Conservation (phyloP, 2,329 filamentous ascomycete species). For the Microcyclosporella mali region DNA sequence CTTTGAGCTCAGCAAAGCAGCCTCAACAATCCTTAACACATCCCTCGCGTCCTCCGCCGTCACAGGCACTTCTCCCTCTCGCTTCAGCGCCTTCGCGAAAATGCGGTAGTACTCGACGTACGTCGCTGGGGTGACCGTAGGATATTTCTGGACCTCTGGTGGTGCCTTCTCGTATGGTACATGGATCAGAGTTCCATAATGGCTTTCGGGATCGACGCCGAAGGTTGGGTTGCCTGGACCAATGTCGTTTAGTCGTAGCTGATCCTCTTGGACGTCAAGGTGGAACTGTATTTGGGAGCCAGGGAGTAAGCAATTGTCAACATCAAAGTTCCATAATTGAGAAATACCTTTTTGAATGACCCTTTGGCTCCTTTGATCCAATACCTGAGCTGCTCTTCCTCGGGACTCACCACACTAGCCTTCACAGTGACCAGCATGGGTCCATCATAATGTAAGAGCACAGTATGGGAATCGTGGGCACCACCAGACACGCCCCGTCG, state of each 20-base stretch:
- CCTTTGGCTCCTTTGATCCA: slow-evolving; percentile 71
- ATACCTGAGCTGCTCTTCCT: slow-evolving; percentile 64
- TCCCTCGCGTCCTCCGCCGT: slow-evolving; percentile 48
- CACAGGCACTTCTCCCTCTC: slow-evolving; percentile 49
- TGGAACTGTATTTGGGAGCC: slow-evolving; percentile 33
- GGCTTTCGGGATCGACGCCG: slow-evolving; percentile 55
- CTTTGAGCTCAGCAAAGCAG: slow-evolving; percentile 49
- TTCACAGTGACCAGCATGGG: slow-evolving; percentile 64
- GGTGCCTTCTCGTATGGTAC: slow-evolving; percentile 41
- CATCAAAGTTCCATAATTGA: not conserved
- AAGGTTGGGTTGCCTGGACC: slow-evolving; percentile 58
- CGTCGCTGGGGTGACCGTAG: slow-evolving; percentile 59
- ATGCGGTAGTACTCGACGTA: slow-evolving; percentile 62
- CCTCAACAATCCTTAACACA: slow-evolving; percentile 52
- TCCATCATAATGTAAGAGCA: slow-evolving; percentile 59
- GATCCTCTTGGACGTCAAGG: slow-evolving; percentile 70
- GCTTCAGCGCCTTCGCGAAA: slow-evolving; percentile 47
- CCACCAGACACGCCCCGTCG: slow-evolving; percentile 52
- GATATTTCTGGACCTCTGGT: slow-evolving; percentile 42
- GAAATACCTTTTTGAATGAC: slow-evolving; percentile 60
- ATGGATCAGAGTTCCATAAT: slow-evolving; percentile 55
- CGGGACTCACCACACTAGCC: slow-evolving; percentile 61
- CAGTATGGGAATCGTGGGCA: slow-evolving; percentile 49
- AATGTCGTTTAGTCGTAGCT: slow-evolving; percentile 55
- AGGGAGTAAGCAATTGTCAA: slow-evolving; percentile 16